Evolutionary conservation across 2,329 filamentous ascomycete genomes (phyloP), one percentile per base, ranked within the genome.

Genomic region (Mycosphaerella sp.): DNA sequence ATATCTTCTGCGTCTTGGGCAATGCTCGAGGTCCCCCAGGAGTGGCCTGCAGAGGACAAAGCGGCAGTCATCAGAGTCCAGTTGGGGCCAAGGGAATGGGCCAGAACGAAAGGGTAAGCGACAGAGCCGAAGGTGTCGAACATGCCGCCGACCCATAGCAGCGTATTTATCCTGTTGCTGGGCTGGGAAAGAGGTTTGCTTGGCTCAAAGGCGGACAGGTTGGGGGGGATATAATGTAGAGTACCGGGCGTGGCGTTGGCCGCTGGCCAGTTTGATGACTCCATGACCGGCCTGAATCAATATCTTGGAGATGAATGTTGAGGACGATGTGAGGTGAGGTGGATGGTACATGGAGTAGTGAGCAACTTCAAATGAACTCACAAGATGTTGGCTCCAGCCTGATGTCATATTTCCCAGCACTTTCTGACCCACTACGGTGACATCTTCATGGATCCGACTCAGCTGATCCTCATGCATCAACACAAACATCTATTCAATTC

Each of bases 101-200:
- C 75, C 44, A 84, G 70, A 5, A 68, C 60, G 40, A 71, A 64
- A 2, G 79, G 72, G 64, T 85, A 87, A 1, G 75, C 70, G 7
- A 85, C 76, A 0, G 81, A 82, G 56, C 85, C 79, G 52, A 85
- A 79, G 1, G 84, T 84, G 66, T 88, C 86, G 34, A 77, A 77
- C 13, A 89, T 77, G 32, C 86, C 86, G 55, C 83, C 84, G 56
- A 88, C 76, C 70, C 85, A 86, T 54, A 89, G 68, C 48, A 89
- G 68, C 2, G 81, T 82, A 67, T 87, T 81, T 44, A 66, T 71
- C 51, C 68, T 65, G 16, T 51, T 28, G 18, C 37, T 34, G 41
- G 18, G 59, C 42, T 28, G 36, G 48, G 49, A 53, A 40, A 63
- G 58, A 5, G 63, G 55, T 28, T 66, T 61, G 37, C 54, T 53